Conservation (phyloP, 2,329 filamentous ascomycete species). For the Elsinoe perseae region DNA sequence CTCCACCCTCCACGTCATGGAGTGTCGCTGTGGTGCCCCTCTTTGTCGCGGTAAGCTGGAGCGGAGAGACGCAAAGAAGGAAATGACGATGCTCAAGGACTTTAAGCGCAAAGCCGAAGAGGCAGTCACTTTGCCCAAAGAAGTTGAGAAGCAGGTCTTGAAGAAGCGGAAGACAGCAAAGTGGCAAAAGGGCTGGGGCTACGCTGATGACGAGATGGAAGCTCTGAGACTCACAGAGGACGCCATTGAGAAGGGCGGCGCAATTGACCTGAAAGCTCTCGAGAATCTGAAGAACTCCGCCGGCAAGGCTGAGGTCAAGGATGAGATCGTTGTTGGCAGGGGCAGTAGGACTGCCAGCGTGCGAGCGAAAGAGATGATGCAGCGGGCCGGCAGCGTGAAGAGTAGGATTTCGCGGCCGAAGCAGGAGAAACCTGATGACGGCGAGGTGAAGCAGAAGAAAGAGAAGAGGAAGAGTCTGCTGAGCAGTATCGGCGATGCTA, state of each 20-base stretch:
- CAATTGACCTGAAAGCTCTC: slow-evolving; percentile 6
- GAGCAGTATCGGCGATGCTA: not conserved
- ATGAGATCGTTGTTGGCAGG: not conserved
- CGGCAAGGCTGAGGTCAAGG: not conserved
- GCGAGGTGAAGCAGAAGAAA: slow-evolving; percentile 7
- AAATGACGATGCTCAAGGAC: slow-evolving; percentile 18
- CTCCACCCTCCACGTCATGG: slow-evolving; percentile 54
- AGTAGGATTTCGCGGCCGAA: slow-evolving; percentile 4
- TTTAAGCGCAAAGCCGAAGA: slow-evolving; percentile 12
- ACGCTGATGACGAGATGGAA: slow-evolving; percentile 17
- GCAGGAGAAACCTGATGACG: not conserved
- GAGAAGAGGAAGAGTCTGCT: slow-evolving; percentile 11
- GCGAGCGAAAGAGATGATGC: slow-evolving; percentile 5
- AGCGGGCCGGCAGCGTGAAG: not conserved
- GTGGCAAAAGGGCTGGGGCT: slow-evolving; percentile 19
- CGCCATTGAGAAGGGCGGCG: slow-evolving; percentile 17
- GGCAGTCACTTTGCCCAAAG: slow-evolving; percentile 2
- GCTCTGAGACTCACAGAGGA: slow-evolving; percentile 17
- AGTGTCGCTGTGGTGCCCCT: slow-evolving; percentile 52
- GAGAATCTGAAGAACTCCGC: slow-evolving; percentile 9
- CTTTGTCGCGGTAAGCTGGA: slow-evolving; percentile 54
- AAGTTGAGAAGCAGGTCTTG: slow-evolving; percentile 16
- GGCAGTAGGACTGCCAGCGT: slow-evolving; percentile 12
- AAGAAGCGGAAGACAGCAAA: slow-evolving; percentile 20
- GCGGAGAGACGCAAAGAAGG: slow-evolving; percentile 39